phyloP scores from a whole-genome alignment of 2,329 filamentous ascomycete genomes.

The Helicocarpus griseus region DNA sequence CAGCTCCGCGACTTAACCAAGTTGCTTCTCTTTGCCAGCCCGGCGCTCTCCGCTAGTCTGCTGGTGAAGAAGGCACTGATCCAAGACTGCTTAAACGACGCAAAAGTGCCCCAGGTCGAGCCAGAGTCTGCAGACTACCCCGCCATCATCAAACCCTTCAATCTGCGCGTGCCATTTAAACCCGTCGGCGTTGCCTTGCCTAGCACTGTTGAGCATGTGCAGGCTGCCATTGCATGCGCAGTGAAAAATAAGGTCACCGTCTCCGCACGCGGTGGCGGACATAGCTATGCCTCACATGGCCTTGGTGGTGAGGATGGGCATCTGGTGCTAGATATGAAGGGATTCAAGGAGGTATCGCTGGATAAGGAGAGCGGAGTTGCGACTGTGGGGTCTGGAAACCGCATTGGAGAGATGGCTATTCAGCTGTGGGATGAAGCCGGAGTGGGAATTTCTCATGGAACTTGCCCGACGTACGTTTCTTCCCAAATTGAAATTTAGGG shows the following conservation, averaged over 20 bases:
- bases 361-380: conserved; percentile 13
- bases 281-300: conserved; percentile 34
- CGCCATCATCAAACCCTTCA: conserved; percentile 8
- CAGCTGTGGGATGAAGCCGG: conserved; percentile 13
- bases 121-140: neutral
- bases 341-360: conserved; percentile 15
- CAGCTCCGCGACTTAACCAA: neutral
- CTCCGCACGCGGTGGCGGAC: conserved; percentile 41
- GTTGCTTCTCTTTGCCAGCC: neutral
- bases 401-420: conserved; percentile 18
- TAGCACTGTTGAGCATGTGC: conserved; percentile 28
- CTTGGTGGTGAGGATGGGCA: conserved; percentile 15
- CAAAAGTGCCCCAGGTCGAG: neutral
- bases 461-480: conserved; percentile 13
- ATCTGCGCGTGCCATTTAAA: conserved; percentile 19
- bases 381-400: conserved; percentile 17
- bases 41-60: neutral
- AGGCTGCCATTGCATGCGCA: conserved; percentile 37
- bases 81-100: neutral
- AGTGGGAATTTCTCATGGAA: conserved; percentile 18
- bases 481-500: too few relatives aligned
- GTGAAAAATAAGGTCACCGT: conserved; percentile 33
- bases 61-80: neutral
- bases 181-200: conserved; percentile 21
- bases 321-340: conserved; percentile 17